phyloP scores from a whole-genome alignment of 345 rosid species.

The Citrus mangshanensis region DNA sequence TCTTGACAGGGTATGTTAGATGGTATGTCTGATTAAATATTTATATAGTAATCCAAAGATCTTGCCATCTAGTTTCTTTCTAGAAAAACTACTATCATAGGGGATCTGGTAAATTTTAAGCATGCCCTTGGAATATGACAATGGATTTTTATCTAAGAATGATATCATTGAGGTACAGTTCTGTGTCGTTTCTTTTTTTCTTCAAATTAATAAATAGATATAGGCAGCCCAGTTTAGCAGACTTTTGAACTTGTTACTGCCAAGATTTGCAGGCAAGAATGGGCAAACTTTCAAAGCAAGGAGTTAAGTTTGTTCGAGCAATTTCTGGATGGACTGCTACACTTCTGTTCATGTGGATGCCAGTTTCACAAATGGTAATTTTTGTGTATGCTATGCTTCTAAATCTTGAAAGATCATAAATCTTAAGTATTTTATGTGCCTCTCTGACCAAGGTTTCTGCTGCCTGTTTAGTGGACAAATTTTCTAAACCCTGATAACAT shows the following conservation, averaged over 20 bases:
- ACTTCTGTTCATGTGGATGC: conserved; percentile 98
- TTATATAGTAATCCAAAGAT: neutral
- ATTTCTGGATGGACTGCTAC: conserved; percentile 97
- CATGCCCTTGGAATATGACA: neutral
- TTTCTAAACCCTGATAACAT: conserved; percentile 78
- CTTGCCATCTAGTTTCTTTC: neutral
- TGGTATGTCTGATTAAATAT: neutral
- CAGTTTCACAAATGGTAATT: conserved; percentile 80
- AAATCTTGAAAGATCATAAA: conserved; percentile 2
- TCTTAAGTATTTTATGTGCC: neutral
- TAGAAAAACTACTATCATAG: neutral
- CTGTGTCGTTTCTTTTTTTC: neutral
- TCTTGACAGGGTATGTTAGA: neutral
- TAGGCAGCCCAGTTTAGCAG: conserved; percentile 1
- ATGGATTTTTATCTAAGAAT: neutral
- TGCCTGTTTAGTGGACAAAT: conserved; percentile 78
- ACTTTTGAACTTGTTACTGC: conserved; percentile 25
- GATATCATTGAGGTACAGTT: neutral
- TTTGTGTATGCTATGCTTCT: neutral
- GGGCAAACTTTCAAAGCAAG: conserved; percentile 68
- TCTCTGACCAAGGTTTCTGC: conserved; percentile 21
- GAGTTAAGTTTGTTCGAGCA: conserved; percentile 57
- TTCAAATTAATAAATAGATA: neutral
- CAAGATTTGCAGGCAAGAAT: conserved; percentile 67
- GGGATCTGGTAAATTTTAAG: neutral